These are phyloP conservation scores for Penicillium freii DNA, from an alignment of 2,329 filamentous ascomycete genomes.

Conservation along the genomic window DNA sequence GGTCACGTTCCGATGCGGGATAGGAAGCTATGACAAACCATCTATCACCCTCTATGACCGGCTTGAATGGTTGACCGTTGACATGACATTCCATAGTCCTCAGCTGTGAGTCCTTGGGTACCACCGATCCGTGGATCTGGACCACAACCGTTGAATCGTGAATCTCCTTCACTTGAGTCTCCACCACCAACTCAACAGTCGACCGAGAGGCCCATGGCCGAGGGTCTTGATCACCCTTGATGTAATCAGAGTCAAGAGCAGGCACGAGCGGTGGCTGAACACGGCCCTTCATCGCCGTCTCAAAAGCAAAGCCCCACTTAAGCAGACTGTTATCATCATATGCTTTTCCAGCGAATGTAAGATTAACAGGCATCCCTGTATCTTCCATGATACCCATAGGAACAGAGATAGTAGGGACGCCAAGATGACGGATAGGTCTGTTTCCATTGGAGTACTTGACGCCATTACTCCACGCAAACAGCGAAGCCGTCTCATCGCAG, in stretches of 20 bases:
- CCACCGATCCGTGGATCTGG: slow-evolving; percentile 8
- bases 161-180: slow-evolving; percentile 12
- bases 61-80: slow-evolving; percentile 23
- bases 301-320: slow-evolving; percentile 30
- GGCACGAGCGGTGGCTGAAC: slow-evolving; percentile 21
- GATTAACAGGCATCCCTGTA: slow-evolving; percentile 52
- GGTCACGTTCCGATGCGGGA: slow-evolving; percentile 25
- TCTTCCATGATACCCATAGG: slow-evolving; percentile 53
- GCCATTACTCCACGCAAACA: slow-evolving; percentile 50
- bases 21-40: slow-evolving; percentile 23
- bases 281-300: slow-evolving; percentile 22
- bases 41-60: slow-evolving; percentile 10
- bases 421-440: slow-evolving; percentile 53
- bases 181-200: slow-evolving; percentile 6
- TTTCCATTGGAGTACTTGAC: slow-evolving; percentile 57
- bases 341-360: slow-evolving; percentile 53
- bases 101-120: slow-evolving; percentile 10
- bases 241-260: slow-evolving; percentile 23
- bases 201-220: background rate
- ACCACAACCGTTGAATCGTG: slow-evolving; percentile 8
- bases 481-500: slow-evolving; percentile 29
- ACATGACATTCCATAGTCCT: slow-evolving; percentile 18
- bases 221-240: background rate
- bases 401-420: slow-evolving; percentile 54
- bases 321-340: slow-evolving; percentile 44